These are phyloP conservation scores for Escallonia rubra DNA, from an alignment of 129 eudicot species.

Conservation along the genomic window DNA sequence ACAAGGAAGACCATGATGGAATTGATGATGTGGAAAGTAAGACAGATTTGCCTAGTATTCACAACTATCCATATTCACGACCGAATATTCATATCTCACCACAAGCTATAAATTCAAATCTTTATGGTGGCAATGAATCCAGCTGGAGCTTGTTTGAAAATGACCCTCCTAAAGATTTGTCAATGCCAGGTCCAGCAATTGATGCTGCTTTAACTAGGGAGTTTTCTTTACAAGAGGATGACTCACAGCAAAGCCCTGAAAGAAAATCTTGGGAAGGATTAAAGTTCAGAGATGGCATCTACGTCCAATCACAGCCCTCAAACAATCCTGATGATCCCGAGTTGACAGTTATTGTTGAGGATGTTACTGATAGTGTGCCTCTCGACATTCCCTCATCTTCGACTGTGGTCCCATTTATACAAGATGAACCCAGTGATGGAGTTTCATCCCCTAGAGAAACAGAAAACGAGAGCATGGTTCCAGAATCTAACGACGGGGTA, in stretches of 20 bases:
- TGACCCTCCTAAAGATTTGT: constrained; percentile 13
- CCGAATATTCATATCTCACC: not conserved
- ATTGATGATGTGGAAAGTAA: constrained; percentile 8
- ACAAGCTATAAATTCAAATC: not conserved
- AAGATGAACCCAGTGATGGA: constrained; percentile 31
- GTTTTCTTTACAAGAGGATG: constrained; percentile 13
- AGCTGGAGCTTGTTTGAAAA: constrained; percentile 11
- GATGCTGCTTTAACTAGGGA: constrained; percentile 13
- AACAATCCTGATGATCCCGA: constrained; percentile 14
- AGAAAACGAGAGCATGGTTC: constrained; percentile 18
- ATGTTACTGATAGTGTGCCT: constrained; percentile 35
- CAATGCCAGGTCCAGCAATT: constrained; percentile 18
- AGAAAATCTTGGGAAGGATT: not conserved
- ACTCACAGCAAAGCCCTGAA: not conserved
- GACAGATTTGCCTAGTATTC: constrained; percentile 1
- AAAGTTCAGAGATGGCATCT: not conserved
- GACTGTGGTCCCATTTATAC: constrained; percentile 22
- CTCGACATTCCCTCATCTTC: constrained; percentile 26
- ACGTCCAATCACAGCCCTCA: constrained; percentile 11
- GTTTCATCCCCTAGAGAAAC: constrained; percentile 18
- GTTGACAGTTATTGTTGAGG: constrained; percentile 33
- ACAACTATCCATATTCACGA: not conserved
- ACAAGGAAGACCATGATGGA: constrained; percentile 15
- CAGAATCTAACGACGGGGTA: constrained; percentile 34
- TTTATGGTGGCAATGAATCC: constrained; percentile 5